Conservation (phyloP, 441 rosid species). For the Croton laevigatus region DNA sequence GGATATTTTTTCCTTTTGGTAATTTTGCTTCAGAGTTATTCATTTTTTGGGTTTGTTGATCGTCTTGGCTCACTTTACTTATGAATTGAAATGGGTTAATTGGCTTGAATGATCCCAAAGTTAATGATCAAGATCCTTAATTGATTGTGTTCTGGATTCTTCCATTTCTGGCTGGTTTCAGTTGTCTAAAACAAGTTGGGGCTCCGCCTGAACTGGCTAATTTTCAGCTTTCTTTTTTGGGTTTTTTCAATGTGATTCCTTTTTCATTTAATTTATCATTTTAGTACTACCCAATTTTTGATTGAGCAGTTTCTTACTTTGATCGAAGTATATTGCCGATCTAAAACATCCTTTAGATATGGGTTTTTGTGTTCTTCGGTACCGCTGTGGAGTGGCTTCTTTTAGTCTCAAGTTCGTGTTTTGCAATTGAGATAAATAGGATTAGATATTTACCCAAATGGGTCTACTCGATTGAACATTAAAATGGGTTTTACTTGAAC, state of each 20-base stretch:
- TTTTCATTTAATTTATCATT: background rate
- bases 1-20: conserved; percentile 26
- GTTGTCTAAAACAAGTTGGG: background rate
- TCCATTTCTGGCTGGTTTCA: background rate
- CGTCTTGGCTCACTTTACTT: background rate
- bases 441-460: background rate
- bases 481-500: background rate
- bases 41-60: conserved; percentile 19
- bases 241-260: background rate
- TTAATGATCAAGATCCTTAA: background rate
- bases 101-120: background rate
- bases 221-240: background rate
- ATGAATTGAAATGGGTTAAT: conserved; percentile 7
- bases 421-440: background rate
- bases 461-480: conserved; percentile 2
- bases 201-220: background rate
- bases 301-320: background rate
- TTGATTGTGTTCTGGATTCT: conserved; percentile 12
- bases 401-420: conserved; percentile 3
- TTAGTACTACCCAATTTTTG: background rate
- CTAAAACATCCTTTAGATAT: background rate
- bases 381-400: background rate
- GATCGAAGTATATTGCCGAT: background rate
- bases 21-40: conserved; percentile 4
- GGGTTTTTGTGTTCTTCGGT: conserved; percentile 8